Percentiles rank a stretch among this genome's conserved stretches.
Evolutionary conservation across 257 asterid species (phyloP).

Genomic region (Solanum tarijense): DNA sequence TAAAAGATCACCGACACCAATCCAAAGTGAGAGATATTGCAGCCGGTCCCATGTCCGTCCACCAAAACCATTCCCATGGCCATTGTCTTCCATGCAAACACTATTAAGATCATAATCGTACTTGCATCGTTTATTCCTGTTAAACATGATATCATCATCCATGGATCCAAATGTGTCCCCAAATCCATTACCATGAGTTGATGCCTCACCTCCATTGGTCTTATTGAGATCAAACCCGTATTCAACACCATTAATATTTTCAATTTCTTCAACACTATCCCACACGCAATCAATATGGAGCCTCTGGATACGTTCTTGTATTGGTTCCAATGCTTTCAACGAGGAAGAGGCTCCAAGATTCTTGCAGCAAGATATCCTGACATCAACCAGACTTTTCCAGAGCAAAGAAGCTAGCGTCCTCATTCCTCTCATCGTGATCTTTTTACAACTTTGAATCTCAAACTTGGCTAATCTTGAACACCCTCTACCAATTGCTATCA

Average conservation of each 20-base stretch:
- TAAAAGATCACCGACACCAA: conserved; percentile 67
- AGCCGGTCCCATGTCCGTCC: conserved; percentile 54
- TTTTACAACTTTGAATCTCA: conserved; percentile 68
- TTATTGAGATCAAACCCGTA: conserved; percentile 36
- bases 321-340: conserved; percentile 63
- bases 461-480: conserved; percentile 55
- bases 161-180: not conserved
- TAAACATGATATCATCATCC: conserved; percentile 14
- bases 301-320: conserved; percentile 54
- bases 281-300: conserved; percentile 80
- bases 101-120: conserved; percentile 37
- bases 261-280: conserved; percentile 34
- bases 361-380: conserved; percentile 62
- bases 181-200: conserved; percentile 1
- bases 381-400: conserved; percentile 47
- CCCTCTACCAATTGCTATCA: conserved; percentile 85
- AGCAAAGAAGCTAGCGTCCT: conserved; percentile 67
- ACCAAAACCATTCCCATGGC: conserved; percentile 17
- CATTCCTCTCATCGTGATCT: conserved; percentile 61
- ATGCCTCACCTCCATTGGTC: conserved; percentile 23
- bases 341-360: conserved; percentile 53
- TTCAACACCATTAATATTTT: conserved; percentile 25
- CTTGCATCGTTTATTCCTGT: conserved; percentile 27
- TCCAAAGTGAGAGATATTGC: conserved; percentile 62
- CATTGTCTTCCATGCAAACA: conserved; percentile 11